These are phyloP conservation scores for Solanum boliviense DNA, from an alignment of 257 asterid genomes.

Conservation along the genomic window DNA sequence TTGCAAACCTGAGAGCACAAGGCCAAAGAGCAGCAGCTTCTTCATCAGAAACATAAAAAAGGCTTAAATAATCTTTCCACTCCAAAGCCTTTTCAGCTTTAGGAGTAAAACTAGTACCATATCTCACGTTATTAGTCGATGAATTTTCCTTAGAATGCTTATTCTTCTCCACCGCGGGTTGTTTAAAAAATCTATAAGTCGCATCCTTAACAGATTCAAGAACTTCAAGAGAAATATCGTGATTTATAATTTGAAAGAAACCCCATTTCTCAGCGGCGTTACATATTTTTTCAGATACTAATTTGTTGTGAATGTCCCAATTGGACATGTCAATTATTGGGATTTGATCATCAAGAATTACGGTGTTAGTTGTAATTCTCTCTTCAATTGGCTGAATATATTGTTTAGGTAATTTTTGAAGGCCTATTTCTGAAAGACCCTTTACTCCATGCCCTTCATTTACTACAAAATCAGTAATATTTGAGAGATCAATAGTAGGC, in stretches of 20 bases:
- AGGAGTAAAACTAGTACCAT: slow-evolving; percentile 23
- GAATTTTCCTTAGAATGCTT: slow-evolving; percentile 14
- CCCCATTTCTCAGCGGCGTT: slow-evolving; percentile 20
- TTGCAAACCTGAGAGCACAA: slow-evolving; percentile 7
- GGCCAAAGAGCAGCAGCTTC: slow-evolving; percentile 22
- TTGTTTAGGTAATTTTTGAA: slow-evolving; percentile 12
- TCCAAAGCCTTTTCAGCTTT: slow-evolving; percentile 23
- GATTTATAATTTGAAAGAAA: slow-evolving; percentile 23
- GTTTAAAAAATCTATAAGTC: slow-evolving; percentile 10
- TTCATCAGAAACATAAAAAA: slow-evolving; percentile 14
- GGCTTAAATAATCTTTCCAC: slow-evolving; percentile 29
- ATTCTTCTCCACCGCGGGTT: slow-evolving; percentile 12
- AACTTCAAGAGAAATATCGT: slow-evolving; percentile 10
- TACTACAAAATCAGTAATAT: slow-evolving; percentile 5
- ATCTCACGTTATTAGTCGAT: slow-evolving; percentile 5
- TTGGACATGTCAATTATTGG: slow-evolving; percentile 22
- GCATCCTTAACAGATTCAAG: slow-evolving; percentile 18
- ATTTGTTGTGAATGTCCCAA: slow-evolving; percentile 1
- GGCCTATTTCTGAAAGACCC: slow-evolving; percentile 15
- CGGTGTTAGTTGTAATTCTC: background rate
- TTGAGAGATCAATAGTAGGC: background rate
- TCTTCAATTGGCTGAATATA: slow-evolving; percentile 19
- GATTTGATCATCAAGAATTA: slow-evolving; percentile 1
- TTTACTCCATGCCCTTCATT: slow-evolving; percentile 22
- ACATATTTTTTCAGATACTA: background rate